Base-by-base conservation (phyloP, 2,329 filamentous ascomycete species). In the Chaetomiaceae sp. region DNA sequence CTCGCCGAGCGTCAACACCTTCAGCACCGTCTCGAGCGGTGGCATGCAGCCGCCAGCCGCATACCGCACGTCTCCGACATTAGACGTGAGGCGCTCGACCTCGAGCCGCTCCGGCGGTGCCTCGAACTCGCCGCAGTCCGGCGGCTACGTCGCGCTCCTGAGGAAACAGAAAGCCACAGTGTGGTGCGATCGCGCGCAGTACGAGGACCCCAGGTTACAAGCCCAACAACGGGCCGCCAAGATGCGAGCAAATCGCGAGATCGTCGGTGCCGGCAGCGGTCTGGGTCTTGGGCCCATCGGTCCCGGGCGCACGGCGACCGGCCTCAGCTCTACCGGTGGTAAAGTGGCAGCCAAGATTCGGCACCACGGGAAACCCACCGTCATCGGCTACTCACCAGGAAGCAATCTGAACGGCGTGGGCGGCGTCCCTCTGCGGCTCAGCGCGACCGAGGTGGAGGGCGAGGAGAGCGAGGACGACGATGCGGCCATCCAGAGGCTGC, bases 111-210 rank as follows among this genome's bases (percentile, higher is more conserved):
- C 89, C 55, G 73, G 73, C 41, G 65, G 68, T 20, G 61, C 58
- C 17, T 58, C 63, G 4, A 51, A 68, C 19, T 74, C 73, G 49
- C 74, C 74, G 14, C 79, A 80, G 55, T 72, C 86, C 2, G 78
- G 78, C n/a, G 85, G 89, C 58, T 99, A 99, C 69, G 93, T 99
- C 45, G 91, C 93, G 31, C 78, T 96, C n/a, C 85, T 99, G 72
- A 83, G 93, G 56, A 92, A 91, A 67, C 93, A 99, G 70, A 97
- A 97, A 68, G 93, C 90, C 27, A 99, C 93, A 0, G 93, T 99
- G 4, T 99, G 93, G 93, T 96, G 91, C 73, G 93, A 97, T 66
- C 86, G 91, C 48, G 81, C 92, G 9, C 93, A 99, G 67, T 84
- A 88, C 55, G 90, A 97, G 69, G 93, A 99, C 66, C 89, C 92